phyloP scores from a whole-genome alignment of 495 filamentous ascomycete species.

The Penicillium paradoxum region DNA sequence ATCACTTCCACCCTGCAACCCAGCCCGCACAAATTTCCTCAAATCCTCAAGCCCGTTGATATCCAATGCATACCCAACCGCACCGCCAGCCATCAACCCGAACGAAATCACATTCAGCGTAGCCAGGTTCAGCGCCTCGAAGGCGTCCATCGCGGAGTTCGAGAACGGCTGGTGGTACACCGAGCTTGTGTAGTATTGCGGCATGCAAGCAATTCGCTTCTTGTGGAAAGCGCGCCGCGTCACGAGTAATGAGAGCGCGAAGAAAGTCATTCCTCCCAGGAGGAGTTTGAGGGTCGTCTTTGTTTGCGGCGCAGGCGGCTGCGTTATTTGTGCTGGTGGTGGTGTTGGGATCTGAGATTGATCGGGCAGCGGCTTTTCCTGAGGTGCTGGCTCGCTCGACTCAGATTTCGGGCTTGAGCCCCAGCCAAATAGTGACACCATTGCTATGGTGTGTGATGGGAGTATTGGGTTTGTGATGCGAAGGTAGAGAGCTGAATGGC shows the following conservation, averaged over 20 bases:
- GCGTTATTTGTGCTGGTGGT: slow-evolving; percentile 14
- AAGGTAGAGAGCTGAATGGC: neutral
- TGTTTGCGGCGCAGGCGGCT: slow-evolving; percentile 11
- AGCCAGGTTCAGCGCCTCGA: slow-evolving; percentile 77
- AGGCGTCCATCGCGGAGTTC: slow-evolving; percentile 59
- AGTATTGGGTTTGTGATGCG: slow-evolving; percentile 5
- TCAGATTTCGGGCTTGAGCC: slow-evolving; percentile 25
- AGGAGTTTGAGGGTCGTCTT: slow-evolving; percentile 50
- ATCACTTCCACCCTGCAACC: slow-evolving; percentile 39
- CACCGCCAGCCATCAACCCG: slow-evolving; percentile 63
- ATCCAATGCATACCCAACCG: slow-evolving; percentile 63
- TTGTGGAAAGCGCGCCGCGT: slow-evolving; percentile 62
- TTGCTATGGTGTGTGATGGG: slow-evolving; percentile 8
- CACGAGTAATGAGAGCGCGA: slow-evolving; percentile 60
- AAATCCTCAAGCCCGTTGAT: slow-evolving; percentile 67
- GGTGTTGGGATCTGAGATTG: neutral
- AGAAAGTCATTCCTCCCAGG: slow-evolving; percentile 67
- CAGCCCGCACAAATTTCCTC: slow-evolving; percentile 47
- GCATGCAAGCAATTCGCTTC: slow-evolving; percentile 49
- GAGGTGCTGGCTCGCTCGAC: neutral
- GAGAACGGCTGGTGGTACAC: slow-evolving; percentile 36
- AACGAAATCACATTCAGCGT: slow-evolving; percentile 73
- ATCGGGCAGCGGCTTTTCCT: slow-evolving; percentile 7
- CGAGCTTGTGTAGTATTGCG: slow-evolving; percentile 63
- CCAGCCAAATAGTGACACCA: slow-evolving; percentile 30